A percentile compares a stretch with the other conserved stretches of the same genome.
Evolutionary conservation across 345 rosid genomes (phyloP).

Genomic region (Nephelium lappaceum): DNA sequence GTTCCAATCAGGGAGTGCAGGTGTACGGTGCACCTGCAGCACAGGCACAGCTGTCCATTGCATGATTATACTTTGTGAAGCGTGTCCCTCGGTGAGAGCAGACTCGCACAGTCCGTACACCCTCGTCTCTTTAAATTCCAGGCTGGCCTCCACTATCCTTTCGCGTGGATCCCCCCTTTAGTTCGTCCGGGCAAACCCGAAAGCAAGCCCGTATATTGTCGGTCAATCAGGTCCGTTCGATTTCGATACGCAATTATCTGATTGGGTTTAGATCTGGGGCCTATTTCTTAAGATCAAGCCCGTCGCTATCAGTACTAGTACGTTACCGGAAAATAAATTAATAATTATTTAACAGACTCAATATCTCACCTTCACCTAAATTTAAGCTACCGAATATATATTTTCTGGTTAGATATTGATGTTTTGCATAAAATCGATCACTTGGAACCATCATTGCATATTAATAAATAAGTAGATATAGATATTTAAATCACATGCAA

Average conservation of each 20-base stretch:
- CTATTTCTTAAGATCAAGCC: not conserved
- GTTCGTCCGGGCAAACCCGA: not conserved
- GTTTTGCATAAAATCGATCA: too few relatives aligned
- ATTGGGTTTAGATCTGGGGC: too few relatives aligned
- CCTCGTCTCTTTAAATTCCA: constrained; percentile 6
- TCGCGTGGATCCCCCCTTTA: constrained; percentile 12
- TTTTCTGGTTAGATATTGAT: too few relatives aligned
- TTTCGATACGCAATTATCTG: too few relatives aligned
- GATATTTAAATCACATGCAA: too few relatives aligned
- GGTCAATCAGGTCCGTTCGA: not conserved
- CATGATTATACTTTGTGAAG: constrained; percentile 22
- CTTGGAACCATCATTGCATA: too few relatives aligned
- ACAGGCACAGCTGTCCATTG: constrained; percentile 9
- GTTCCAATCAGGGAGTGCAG: not conserved
- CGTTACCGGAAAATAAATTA: not conserved
- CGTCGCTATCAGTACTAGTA: not conserved
- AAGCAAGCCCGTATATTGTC: not conserved
- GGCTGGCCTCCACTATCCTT: constrained; percentile 20
- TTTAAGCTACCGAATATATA: not conserved
- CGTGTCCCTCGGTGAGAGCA: constrained; percentile 32
- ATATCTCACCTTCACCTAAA: not conserved
- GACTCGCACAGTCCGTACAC: constrained; percentile 24
- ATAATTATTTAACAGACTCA: not conserved
- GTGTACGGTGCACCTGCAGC: constrained; percentile 28
- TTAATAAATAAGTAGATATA: too few relatives aligned